Percentiles rank a stretch among this genome's conserved stretches.
These are phyloP conservation scores for Venturia carpophila DNA, from an alignment of 2,329 filamentous ascomycete genomes.

Conservation along the genomic window DNA sequence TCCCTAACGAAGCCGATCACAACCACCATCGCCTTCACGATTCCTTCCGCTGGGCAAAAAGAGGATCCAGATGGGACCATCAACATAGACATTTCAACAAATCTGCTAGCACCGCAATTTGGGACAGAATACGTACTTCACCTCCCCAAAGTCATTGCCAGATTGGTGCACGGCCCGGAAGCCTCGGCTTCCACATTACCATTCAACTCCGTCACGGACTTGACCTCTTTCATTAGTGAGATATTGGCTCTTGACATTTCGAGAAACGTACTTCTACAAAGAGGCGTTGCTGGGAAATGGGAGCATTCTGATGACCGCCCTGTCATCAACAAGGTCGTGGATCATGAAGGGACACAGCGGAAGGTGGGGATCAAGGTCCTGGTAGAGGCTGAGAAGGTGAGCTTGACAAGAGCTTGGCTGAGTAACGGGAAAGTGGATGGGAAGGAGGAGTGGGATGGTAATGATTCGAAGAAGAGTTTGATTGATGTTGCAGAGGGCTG, in stretches of 20 bases:
- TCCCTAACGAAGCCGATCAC: slow-evolving; percentile 1
- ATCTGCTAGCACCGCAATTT: slow-evolving; percentile 12
- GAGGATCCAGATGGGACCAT: not conserved
- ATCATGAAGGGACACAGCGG: slow-evolving; percentile 18
- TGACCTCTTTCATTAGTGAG: slow-evolving; percentile 29
- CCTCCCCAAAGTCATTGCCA: slow-evolving; percentile 9
- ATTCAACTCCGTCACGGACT: slow-evolving; percentile 26
- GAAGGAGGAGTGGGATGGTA: slow-evolving; percentile 26
- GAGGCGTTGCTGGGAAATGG: slow-evolving; percentile 22
- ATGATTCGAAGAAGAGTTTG: slow-evolving; percentile 20
- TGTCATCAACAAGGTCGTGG: slow-evolving; percentile 24
- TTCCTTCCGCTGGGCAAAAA: not conserved
- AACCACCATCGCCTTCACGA: not conserved
- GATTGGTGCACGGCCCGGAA: slow-evolving; percentile 17
- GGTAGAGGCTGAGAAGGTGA: slow-evolving; percentile 12
- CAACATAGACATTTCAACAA: slow-evolving; percentile 4
- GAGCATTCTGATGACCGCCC: slow-evolving; percentile 21
- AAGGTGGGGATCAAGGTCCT: not conserved
- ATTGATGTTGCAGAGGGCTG: slow-evolving; percentile 26
- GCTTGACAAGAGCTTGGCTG: not conserved
- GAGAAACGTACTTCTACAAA: slow-evolving; percentile 26
- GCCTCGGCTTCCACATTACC: slow-evolving; percentile 4
- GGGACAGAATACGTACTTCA: slow-evolving; percentile 16
- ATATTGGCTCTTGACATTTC: slow-evolving; percentile 28
- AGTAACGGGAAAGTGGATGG: slow-evolving; percentile 19